phyloP scores from a whole-genome alignment of 169 alveolate genomes.

The Eimeria brunetti region DNA sequence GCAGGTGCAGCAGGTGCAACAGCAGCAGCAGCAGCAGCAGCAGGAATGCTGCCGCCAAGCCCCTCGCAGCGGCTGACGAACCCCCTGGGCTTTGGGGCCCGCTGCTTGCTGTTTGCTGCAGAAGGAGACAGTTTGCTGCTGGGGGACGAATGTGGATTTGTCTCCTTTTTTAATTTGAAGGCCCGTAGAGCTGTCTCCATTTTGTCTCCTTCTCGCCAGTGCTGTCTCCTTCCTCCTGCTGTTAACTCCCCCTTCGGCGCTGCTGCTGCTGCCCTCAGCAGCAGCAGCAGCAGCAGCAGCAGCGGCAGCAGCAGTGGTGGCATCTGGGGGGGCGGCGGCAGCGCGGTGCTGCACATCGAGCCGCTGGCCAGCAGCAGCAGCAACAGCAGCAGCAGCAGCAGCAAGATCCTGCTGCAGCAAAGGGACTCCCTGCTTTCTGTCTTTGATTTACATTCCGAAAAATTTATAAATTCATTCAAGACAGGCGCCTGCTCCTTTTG shows the following conservation, averaged over 20 bases:
- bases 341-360: conserved; percentile 51
- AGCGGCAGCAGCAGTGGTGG: neutral
- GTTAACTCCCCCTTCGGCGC: neutral
- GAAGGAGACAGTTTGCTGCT: conserved; percentile 8
- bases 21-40: neutral
- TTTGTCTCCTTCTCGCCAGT: neutral
- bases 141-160: conserved; percentile 28
- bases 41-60: conserved; percentile 8
- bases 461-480: neutral
- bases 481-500: conserved; percentile 50
- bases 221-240: neutral
- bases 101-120: conserved; percentile 6
- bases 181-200: neutral
- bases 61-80: conserved; percentile 28
- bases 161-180: neutral
- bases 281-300: neutral
- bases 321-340: too few relatives aligned
- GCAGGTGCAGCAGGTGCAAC: neutral
- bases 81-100: conserved; percentile 13
- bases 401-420: conserved; percentile 44
- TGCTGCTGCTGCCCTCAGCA: neutral
- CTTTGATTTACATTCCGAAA: conserved; percentile 1
- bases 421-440: conserved; percentile 38
- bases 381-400: conserved; percentile 43
- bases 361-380: conserved; percentile 26